Evolutionary conservation across 192 early-diverging fungal species (phyloP).

Genomic region (Pilaira anomala): DNA sequence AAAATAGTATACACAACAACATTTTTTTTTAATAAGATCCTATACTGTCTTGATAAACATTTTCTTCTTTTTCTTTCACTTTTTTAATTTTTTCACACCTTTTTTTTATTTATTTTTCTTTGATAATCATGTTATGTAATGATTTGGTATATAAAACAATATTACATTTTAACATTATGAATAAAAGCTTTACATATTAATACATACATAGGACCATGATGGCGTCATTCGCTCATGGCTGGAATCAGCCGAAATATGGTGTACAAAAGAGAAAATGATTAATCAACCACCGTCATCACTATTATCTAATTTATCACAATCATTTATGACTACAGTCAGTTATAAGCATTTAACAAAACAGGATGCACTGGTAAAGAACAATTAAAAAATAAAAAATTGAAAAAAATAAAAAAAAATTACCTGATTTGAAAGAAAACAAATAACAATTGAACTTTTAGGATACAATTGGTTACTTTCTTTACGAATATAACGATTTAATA

Average conservation of each 20-base stretch:
- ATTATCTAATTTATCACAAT: background rate
- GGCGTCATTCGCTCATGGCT: too few relatives aligned
- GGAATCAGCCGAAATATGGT: too few relatives aligned
- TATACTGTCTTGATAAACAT: too few relatives aligned
- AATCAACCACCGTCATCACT: background rate
- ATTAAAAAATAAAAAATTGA: too few relatives aligned
- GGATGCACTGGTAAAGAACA: constrained; percentile 17
- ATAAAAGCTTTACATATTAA: too few relatives aligned
- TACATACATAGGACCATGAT: too few relatives aligned
- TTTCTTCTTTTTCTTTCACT: background rate
- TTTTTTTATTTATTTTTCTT: background rate
- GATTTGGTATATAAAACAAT: too few relatives aligned
- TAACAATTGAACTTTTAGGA: background rate
- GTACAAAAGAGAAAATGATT: too few relatives aligned
- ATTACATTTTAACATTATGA: too few relatives aligned
- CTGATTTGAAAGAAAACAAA: background rate
- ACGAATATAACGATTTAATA: background rate
- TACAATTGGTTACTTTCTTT: constrained; percentile 2
- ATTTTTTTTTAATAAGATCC: too few relatives aligned
- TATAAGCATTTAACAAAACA: constrained; percentile 2
- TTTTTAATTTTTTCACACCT: background rate
- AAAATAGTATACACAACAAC: too few relatives aligned
- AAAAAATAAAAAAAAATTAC: background rate
- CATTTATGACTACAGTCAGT: background rate
- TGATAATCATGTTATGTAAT: too few relatives aligned